Conservation (phyloP, 345 rosid species). For the Melaleuca alternifolia region DNA sequence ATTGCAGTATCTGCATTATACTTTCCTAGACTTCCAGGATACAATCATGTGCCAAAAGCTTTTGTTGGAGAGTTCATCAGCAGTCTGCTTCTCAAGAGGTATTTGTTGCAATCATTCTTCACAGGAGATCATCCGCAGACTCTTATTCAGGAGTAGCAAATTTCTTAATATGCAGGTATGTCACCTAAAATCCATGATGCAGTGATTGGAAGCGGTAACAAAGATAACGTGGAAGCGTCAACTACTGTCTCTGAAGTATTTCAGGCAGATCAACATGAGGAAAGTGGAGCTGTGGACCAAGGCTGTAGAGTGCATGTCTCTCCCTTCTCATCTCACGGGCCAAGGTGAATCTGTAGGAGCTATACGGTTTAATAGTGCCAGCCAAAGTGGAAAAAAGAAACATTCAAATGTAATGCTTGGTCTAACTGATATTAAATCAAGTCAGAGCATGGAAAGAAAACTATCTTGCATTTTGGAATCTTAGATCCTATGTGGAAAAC, state of each 20-base stretch:
- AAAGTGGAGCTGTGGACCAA: constrained; percentile 3
- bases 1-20: constrained; percentile 13
- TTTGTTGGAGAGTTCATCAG: constrained; percentile 3
- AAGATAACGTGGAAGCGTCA: not conserved
- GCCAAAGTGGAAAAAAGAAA: not conserved
- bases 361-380: not conserved
- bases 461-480: not conserved
- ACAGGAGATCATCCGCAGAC: not conserved
- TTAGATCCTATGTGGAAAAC: not conserved
- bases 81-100: not conserved
- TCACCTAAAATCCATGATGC: not conserved
- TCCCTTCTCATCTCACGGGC: not conserved
- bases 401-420: not conserved
- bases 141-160: not conserved
- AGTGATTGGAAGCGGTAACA: not conserved
- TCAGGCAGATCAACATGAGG: constrained; percentile 2
- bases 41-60: constrained; percentile 41
- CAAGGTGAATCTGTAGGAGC: not conserved
- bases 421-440: not conserved
- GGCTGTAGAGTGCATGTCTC: constrained; percentile 1
- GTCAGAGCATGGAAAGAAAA: not conserved
- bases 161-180: constrained; percentile 2
- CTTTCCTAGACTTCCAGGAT: constrained; percentile 36
- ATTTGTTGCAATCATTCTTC: not conserved
- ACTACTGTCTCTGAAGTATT: constrained; percentile 8